Evolutionary conservation across 768 basidiomycete species (phyloP).

Genomic region (Hemileccinum impolitum): DNA sequence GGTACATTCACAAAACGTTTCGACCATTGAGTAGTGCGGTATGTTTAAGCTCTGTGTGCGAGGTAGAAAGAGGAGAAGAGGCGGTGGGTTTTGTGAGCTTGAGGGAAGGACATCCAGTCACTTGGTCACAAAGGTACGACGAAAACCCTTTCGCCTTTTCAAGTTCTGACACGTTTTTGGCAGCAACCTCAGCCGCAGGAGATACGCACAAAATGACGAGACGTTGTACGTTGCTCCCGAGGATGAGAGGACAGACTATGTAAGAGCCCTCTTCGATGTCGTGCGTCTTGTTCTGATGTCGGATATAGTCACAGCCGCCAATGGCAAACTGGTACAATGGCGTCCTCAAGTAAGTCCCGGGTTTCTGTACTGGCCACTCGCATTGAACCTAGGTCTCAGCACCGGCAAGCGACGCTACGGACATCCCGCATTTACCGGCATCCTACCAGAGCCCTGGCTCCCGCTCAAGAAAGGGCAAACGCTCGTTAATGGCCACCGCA

Average conservation of each 20-base stretch:
- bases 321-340: constrained; percentile 95
- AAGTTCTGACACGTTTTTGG: not conserved
- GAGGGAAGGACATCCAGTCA: constrained; percentile 81
- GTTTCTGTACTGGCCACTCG: not conserved
- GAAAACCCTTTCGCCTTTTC: not conserved
- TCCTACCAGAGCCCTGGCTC: constrained; percentile 92
- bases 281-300: constrained; percentile 6
- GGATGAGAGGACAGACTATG: constrained; percentile 89
- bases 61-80: constrained; percentile 88
- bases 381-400: constrained; percentile 36
- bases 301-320: constrained; percentile 81
- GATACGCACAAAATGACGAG: constrained; percentile 93
- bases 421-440: constrained; percentile 92
- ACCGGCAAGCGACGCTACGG: constrained; percentile 95
- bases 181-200: constrained; percentile 78
- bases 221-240: constrained; percentile 94
- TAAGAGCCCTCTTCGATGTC: constrained; percentile 29
- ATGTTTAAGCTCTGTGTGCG: constrained; percentile 80
- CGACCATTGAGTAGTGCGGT: constrained; percentile 76
- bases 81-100: constrained; percentile 74
- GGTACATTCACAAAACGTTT: constrained; percentile 67
- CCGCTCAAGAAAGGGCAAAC: constrained; percentile 83
- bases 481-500: constrained; percentile 51
- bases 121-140: constrained; percentile 77
- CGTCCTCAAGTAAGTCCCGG: constrained; percentile 67